Conservation (phyloP, 257 asterid species). For the Salvia hispanica region DNA sequence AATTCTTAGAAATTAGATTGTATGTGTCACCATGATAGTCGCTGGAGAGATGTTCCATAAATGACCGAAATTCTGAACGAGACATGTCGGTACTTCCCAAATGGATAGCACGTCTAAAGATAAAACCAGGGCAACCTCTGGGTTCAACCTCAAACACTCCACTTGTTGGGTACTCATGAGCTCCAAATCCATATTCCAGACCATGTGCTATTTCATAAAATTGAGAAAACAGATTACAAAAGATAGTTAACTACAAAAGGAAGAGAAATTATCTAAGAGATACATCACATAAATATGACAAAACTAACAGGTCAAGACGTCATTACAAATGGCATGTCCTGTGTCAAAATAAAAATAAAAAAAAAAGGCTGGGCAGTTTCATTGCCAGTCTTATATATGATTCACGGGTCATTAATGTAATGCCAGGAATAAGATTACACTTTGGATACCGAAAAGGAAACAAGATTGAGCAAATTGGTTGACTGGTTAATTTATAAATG, state of each 20-base stretch:
- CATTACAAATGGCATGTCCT: background rate
- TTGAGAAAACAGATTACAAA: constrained; percentile 13
- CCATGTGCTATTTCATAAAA: constrained; percentile 64
- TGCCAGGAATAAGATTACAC: too few species aligned
- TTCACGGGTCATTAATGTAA: too few species aligned
- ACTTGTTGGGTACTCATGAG: constrained; percentile 84
- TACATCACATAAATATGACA: constrained; percentile 8
- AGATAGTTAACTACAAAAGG: background rate
- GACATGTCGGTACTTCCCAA: constrained; percentile 81
- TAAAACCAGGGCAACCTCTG: constrained; percentile 84
- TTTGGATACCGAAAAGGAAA: too few species aligned
- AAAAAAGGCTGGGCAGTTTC: constrained; percentile 5
- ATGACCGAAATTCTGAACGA: constrained; percentile 71
- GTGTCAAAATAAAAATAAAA: background rate
- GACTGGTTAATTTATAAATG: background rate
- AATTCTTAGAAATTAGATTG: constrained; percentile 83
- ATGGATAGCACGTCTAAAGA: constrained; percentile 74
- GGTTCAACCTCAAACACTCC: constrained; percentile 97
- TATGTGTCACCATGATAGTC: constrained; percentile 80
- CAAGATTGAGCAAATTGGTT: too few species aligned
- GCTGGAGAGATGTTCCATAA: constrained; percentile 77
- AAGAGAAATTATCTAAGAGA: constrained; percentile 11
- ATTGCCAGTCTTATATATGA: background rate
- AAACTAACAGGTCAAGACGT: constrained; percentile 16
- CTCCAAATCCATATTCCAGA: constrained; percentile 87